These are phyloP conservation scores for Phascolomyces articulosus DNA, from an alignment of 371 early-diverging fungal genomes.

Conservation along the genomic window DNA sequence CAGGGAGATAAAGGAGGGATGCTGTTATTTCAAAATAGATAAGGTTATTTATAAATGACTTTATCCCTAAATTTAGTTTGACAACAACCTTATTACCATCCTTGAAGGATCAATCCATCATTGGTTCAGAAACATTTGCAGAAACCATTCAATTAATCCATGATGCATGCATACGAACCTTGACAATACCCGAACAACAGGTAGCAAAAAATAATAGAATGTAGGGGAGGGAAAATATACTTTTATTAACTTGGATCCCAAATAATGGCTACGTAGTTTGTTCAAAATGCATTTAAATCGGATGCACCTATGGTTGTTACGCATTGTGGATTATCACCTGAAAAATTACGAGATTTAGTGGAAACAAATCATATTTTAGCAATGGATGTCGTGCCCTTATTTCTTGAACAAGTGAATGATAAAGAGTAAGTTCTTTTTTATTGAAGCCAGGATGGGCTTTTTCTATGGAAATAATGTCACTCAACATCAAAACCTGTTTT, in stretches of 20 bases:
- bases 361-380: constrained; percentile 45
- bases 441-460: neutral
- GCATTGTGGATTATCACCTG: constrained; percentile 18
- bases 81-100: too few species aligned
- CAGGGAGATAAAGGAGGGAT: too few species aligned
- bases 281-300: constrained; percentile 14
- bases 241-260: neutral
- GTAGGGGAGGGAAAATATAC: neutral
- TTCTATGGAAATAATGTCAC: too few species aligned
- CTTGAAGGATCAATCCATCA: neutral
- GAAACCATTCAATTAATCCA: constrained; percentile 13
- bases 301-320: constrained; percentile 5
- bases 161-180: constrained; percentile 25
- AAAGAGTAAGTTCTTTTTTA: constrained; percentile 14
- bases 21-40: too few species aligned
- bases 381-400: constrained; percentile 25
- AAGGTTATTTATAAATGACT: too few species aligned
- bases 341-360: constrained; percentile 28
- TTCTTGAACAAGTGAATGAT: constrained; percentile 17
- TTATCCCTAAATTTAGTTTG: too few species aligned
- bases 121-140: neutral
- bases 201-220: constrained; percentile 14
- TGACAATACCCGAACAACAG: constrained; percentile 48
- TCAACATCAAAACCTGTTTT: too few species aligned
- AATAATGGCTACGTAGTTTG: neutral